These are phyloP conservation scores for Cudoniella acicularis DNA, from an alignment of 495 filamentous ascomycete genomes.

Conservation along the genomic window DNA sequence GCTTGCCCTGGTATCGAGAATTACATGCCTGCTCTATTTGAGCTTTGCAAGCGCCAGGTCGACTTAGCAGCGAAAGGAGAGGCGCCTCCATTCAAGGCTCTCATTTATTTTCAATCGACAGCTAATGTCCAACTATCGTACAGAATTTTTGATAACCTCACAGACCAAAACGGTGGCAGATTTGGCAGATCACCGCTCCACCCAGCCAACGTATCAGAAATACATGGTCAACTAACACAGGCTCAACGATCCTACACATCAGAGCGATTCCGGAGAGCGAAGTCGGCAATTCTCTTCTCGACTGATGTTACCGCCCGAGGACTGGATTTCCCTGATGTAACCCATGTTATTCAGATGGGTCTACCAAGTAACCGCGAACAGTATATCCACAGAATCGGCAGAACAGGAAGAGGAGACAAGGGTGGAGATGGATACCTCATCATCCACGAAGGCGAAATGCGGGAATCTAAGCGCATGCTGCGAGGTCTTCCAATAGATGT, in stretches of 20 bases:
- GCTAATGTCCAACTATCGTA: conserved; percentile 61
- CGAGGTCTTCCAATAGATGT: conserved; percentile 60
- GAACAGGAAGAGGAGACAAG: conserved; percentile 66
- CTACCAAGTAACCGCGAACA: conserved; percentile 66
- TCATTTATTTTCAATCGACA: conserved; percentile 83
- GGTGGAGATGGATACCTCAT: conserved; percentile 79
- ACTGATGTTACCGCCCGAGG: conserved; percentile 94
- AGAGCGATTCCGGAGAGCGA: conserved; percentile 60
- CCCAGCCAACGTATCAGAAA: conserved; percentile 53
- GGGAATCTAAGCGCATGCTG: conserved; percentile 46
- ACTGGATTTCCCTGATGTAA: conserved; percentile 95
- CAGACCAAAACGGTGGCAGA: conserved; percentile 16
- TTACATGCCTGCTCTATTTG: conserved; percentile 66
- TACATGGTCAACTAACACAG: conserved; percentile 81
- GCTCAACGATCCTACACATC: conserved; percentile 59
- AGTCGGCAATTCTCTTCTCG: conserved; percentile 75
- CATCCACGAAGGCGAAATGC: conserved; percentile 56
- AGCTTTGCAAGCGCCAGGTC: conserved; percentile 61
- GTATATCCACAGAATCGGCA: conserved; percentile 88
- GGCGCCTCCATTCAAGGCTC: conserved; percentile 79
- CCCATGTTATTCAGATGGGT: conserved; percentile 84
- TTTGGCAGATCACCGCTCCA: conserved; percentile 39
- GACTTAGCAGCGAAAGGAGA: conserved; percentile 18
- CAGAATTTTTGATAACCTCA: conserved; percentile 55
- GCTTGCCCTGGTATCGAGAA: conserved; percentile 67